Percentiles rank a stretch among this genome's conserved stretches.
Conservation (phyloP, 1,284 basidiomycete species). For the Inonotus hispidus region DNA sequence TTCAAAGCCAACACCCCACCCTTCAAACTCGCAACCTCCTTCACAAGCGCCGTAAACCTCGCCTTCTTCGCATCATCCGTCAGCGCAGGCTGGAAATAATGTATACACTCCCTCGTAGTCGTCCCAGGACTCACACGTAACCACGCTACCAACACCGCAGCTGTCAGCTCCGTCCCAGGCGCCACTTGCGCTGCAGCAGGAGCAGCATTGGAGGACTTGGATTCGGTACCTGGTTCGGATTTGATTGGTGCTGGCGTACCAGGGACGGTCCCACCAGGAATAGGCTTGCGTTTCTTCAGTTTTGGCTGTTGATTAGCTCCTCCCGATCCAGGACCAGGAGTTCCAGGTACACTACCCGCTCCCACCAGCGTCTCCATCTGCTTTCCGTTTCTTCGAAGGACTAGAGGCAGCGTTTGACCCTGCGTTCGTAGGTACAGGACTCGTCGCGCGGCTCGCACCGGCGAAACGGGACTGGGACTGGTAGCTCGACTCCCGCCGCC, state of each 20-base stretch:
- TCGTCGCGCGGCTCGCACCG: conserved; percentile 25
- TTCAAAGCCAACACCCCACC: conserved; percentile 55
- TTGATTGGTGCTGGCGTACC: not conserved
- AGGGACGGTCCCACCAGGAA: conserved; percentile 29
- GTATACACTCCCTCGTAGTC: conserved; percentile 70
- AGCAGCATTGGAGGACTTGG: conserved; percentile 25
- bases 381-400: conserved; percentile 60
- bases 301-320: conserved; percentile 36
- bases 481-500: conserved; percentile 23
- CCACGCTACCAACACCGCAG: conserved; percentile 66
- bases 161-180: conserved; percentile 42
- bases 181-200: conserved; percentile 34
- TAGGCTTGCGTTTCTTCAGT: conserved; percentile 61
- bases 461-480: conserved; percentile 22
- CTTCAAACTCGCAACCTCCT: conserved; percentile 68
- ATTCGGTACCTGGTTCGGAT: not conserved
- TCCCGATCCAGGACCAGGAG: conserved; percentile 22
- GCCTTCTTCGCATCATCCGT: conserved; percentile 62
- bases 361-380: conserved; percentile 41
- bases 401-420: conserved; percentile 1
- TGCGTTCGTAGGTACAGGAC: conserved; percentile 28
- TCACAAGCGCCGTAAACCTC: conserved; percentile 69
- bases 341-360: conserved; percentile 23
- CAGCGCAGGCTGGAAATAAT: conserved; percentile 69
- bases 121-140: conserved; percentile 56